Base-by-base conservation (phyloP, 192 early-diverging fungal species). In the Rhizophlyctis rosea region DNA sequence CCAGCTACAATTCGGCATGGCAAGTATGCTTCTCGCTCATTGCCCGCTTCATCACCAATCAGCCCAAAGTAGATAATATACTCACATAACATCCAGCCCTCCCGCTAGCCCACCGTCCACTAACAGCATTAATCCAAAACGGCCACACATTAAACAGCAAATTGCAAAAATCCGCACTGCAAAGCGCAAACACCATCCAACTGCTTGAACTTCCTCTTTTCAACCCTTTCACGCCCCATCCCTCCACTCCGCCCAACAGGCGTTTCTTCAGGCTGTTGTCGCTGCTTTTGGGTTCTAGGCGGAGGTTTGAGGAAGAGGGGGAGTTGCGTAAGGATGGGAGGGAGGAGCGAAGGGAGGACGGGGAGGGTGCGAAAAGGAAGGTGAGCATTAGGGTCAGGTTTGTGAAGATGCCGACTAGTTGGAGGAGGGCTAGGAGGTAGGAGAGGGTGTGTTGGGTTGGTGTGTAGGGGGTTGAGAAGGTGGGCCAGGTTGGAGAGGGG, bases 111-210 rank as follows among this genome's bases (percentile, higher is more conserved):
- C 39, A 44, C 18, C 39, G 7, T 18, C 39, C 39, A 7, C 18
- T 7, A 7, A 18, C 18, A 7, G 39, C 39, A 44, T 44, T 44
- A 7, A 44, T 44, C 39, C 39, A 44, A 44, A 44, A 44, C 39
- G 39, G 39, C 9, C 7, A 13, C 39, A 44, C 39, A 44, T 44
- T 44, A 44, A 44, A 7, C 7, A 7, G 18, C 39, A 7, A 7
- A 44, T 44, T 44, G 9, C 7, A 44, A 44, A 44, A 44, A 44
- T 44, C 39, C 39, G 39, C 39, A 7, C 7, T 18, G 18, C 39
- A 44, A 44, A 44, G 39, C 39, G 39, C 39, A 44, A 44, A 44
- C 9, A 44, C 39, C 39, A 44, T 44, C 39, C 39, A 44, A 44
- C 9, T 44, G 39, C 18, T 44, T 18, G 9, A 7, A 18, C 39